Percentiles rank a stretch among this genome's conserved stretches.
Conservation (phyloP, 441 rosid species). For the Manihot esculenta region DNA sequence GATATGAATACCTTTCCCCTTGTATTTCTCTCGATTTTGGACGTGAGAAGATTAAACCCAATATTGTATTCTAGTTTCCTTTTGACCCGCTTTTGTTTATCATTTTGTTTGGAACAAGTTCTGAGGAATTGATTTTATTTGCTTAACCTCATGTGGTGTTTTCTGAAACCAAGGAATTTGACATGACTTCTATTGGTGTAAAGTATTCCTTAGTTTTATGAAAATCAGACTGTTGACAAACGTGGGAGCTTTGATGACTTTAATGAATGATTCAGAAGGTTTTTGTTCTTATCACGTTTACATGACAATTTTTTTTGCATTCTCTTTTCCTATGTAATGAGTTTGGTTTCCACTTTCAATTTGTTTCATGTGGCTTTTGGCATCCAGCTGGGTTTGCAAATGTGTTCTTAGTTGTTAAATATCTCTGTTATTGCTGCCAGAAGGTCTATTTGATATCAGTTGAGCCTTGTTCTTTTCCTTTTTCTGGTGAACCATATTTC, state of each 20-base stretch:
- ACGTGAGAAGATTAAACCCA: neutral
- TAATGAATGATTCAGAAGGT: neutral
- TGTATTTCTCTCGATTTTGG: neutral
- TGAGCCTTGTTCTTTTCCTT: neutral
- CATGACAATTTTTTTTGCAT: neutral
- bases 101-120: neutral
- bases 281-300: neutral
- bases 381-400: neutral
- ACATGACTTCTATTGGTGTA: too few species aligned
- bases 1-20: neutral
- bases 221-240: neutral
- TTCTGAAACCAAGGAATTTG: neutral
- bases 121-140: too few species aligned
- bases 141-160: too few species aligned
- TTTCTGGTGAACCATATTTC: neutral
- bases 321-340: neutral
- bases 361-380: neutral
- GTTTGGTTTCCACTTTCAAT: neutral
- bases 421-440: neutral
- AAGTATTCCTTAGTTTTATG: neutral
- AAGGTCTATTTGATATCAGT: neutral
- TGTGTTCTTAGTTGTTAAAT: neutral
- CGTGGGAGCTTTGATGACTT: neutral
- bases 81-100: neutral
- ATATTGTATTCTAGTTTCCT: neutral